Evolutionary conservation across 2,329 filamentous ascomycete genomes (phyloP).

Genomic region (Alternaria dauci): DNA sequence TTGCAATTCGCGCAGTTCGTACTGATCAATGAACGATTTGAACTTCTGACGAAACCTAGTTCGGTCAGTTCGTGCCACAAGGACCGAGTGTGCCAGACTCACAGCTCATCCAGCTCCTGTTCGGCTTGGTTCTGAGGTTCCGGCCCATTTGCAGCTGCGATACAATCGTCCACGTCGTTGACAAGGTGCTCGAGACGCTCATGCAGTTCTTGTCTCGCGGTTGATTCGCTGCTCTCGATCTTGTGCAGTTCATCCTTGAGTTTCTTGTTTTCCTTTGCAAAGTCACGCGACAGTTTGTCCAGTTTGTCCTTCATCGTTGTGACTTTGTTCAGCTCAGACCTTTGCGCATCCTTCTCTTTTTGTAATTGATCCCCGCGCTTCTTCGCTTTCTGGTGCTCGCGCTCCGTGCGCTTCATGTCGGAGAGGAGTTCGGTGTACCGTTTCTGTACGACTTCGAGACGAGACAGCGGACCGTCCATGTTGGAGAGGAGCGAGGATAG

Average conservation of each 20-base stretch:
- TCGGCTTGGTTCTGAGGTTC: constrained; percentile 78
- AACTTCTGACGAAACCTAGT: constrained; percentile 74
- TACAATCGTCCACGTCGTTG: constrained; percentile 85
- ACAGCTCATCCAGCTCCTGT: constrained; percentile 90
- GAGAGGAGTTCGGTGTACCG: constrained; percentile 90
- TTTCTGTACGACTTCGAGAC: constrained; percentile 88
- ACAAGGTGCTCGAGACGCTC: constrained; percentile 82
- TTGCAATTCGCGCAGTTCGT: constrained; percentile 92
- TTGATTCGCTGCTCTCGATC: constrained; percentile 83
- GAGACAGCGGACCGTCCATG: constrained; percentile 90
- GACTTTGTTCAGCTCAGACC: constrained; percentile 89
- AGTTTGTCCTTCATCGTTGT: constrained; percentile 93
- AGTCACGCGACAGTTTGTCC: constrained; percentile 92
- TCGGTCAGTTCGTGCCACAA: constrained; percentile 15
- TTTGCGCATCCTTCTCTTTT: constrained; percentile 92
- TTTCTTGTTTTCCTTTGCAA: constrained; percentile 97
- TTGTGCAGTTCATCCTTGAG: constrained; percentile 93
- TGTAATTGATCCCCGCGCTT: constrained; percentile 93
- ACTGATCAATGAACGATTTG: constrained; percentile 96
- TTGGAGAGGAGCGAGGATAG: constrained; percentile 83
- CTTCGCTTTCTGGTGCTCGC: constrained; percentile 94
- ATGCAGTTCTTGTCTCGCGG: constrained; percentile 83
- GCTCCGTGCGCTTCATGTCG: constrained; percentile 94
- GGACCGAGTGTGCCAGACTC: constrained; percentile 49
- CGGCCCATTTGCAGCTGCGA: constrained; percentile 84